These are phyloP conservation scores for Allomyces macrogynus DNA, from an alignment of 192 early-diverging fungal genomes.

Conservation along the genomic window DNA sequence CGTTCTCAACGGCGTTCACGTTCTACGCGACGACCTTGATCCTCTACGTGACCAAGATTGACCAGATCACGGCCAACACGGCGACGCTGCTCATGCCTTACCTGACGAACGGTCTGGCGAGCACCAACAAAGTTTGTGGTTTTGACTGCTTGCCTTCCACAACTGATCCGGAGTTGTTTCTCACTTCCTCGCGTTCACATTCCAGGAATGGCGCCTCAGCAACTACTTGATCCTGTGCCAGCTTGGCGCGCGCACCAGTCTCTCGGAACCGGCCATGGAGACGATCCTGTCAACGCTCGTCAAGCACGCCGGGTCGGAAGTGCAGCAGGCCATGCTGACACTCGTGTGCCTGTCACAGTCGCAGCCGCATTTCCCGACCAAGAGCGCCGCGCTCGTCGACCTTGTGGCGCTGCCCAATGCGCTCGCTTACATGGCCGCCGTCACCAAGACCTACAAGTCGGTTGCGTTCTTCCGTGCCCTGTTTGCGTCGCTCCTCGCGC, in stretches of 20 bases:
- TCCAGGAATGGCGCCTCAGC: background rate
- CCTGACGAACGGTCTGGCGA: constrained; percentile 23
- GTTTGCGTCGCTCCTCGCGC: background rate
- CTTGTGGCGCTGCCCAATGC: constrained; percentile 14
- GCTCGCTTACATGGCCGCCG: constrained; percentile 10
- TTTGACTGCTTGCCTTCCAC: background rate
- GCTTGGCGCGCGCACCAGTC: constrained; percentile 13
- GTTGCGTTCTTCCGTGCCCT: background rate
- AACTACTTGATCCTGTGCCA: constrained; percentile 15
- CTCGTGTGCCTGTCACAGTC: background rate
- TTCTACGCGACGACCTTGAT: constrained; percentile 46
- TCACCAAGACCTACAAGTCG: background rate
- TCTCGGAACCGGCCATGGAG: constrained; percentile 14
- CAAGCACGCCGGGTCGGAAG: constrained; percentile 7
- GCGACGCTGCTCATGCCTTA: constrained; percentile 36
- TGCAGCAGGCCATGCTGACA: constrained; percentile 4
- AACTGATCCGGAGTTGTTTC: too few relatives aligned
- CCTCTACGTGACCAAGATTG: constrained; percentile 24
- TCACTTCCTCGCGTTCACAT: too few relatives aligned
- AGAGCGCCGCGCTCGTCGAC: constrained; percentile 8
- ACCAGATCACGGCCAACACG: constrained; percentile 27
- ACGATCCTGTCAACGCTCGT: constrained; percentile 12
- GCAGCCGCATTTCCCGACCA: constrained; percentile 7
- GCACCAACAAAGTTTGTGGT: background rate
- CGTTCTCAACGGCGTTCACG: constrained; percentile 34